Evolutionary conservation across 495 filamentous ascomycete genomes (phyloP), one percentile per base, ranked within the genome.

Genomic region (Penicillium cataractarum): DNA sequence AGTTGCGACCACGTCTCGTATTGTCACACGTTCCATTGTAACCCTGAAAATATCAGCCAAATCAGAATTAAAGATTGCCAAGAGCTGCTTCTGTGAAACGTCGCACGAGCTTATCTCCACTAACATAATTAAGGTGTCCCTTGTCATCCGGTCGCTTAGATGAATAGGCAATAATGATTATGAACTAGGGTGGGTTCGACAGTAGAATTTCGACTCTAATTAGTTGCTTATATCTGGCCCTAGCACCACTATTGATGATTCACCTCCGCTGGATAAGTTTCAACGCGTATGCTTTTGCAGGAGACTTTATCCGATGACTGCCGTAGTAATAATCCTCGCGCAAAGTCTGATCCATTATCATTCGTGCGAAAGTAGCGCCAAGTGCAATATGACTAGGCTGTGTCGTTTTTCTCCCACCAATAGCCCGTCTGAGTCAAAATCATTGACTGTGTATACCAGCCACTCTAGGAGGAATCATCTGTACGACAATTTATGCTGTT

Each of bases 61-160:
- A 21, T 32, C 29, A 32, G 55, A 71, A 71, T 59, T 66, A 72
- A 72, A 68, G 63, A 52, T 72, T 67, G 67, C 67, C 67, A 72
- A 72, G 70, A 61, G 49, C 56, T 67, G 39, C 54, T 68, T 71
- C 64, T 65, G 74, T 78, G 76, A 73, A 77, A 78, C 73, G 74
- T 77, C 72, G 67, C 74, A 76, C 74, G 74, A 76, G 73, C 73
- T 78, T 77, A 78, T 78, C 76, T 76, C 76, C 76, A 78, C 73
- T 71, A 74, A 69, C 72, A 77, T 72, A 74, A 75, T 77, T 69
- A 68, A 65, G 53, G 63, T 69, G 60, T 70, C 63, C 65, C 64
- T 58, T 58, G 42, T 46, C 42, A 22, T 46, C 42, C 19, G 42
- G 42, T 46, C 42, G 42, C 52, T 58, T 48, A 22, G 57, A 62